phyloP scores from a whole-genome alignment of 2,329 filamentous ascomycete species.

The Hypoxylon sp. region DNA sequence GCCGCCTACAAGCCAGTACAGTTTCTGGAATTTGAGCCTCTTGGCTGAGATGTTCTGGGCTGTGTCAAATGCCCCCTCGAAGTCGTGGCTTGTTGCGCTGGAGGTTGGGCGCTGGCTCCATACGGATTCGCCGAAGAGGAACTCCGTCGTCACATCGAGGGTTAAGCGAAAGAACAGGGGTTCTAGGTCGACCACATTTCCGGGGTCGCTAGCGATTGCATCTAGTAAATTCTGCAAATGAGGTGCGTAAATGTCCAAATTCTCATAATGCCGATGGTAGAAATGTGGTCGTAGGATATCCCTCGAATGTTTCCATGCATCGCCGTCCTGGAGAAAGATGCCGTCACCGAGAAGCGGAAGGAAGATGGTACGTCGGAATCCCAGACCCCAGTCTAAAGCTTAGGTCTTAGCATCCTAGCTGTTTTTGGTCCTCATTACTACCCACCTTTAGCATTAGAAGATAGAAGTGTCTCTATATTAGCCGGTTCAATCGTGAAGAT shows the following conservation, averaged over 20 bases:
- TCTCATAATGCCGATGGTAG: slow-evolving; percentile 45
- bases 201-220: slow-evolving; percentile 30
- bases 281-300: slow-evolving; percentile 56
- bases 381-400: slow-evolving; percentile 47
- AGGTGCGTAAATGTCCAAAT: slow-evolving; percentile 43
- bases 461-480: slow-evolving; percentile 46
- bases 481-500: slow-evolving; percentile 47
- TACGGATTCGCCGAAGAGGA: slow-evolving; percentile 51
- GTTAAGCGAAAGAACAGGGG: slow-evolving; percentile 50
- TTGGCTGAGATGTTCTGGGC: slow-evolving; percentile 45
- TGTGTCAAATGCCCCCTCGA: slow-evolving; percentile 46
- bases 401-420: not conserved
- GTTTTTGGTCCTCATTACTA: not conserved
- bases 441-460: slow-evolving; percentile 45
- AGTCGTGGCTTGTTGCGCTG: slow-evolving; percentile 33
- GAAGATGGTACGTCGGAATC: slow-evolving; percentile 48
- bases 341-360: slow-evolving; percentile 56
- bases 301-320: slow-evolving; percentile 55
- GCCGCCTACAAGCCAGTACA: slow-evolving; percentile 47
- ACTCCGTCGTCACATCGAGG: slow-evolving; percentile 50
- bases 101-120: slow-evolving; percentile 33
- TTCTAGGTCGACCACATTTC: slow-evolving; percentile 46
- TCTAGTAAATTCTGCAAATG: slow-evolving; percentile 45
- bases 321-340: slow-evolving; percentile 57
- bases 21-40: slow-evolving; percentile 44